Base-by-base conservation (phyloP, 768 basidiomycete species). In the Russula earlei region DNA sequence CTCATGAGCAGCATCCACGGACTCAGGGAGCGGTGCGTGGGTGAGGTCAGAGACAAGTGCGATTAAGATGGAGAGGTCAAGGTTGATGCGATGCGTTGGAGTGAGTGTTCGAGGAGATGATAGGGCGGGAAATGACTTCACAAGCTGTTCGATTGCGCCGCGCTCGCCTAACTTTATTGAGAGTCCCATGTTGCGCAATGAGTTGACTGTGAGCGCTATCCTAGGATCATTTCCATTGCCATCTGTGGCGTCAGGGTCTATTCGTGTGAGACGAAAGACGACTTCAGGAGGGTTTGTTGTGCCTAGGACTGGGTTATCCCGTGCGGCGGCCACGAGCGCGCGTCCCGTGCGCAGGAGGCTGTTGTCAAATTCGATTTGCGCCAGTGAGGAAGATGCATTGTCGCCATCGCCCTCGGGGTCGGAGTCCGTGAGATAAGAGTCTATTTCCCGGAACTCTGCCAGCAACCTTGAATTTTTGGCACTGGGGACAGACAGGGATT, bases 21-120 rank as follows among this genome's bases (percentile, higher is more conserved):
- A 73, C 0, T 56, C 40, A 0, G 91, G 91, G 0, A 91, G 72
- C 1, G 77, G 73, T 0, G 83, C 74, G 67, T 93, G 91, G 0
- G 87, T 85, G 49, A 90, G 80, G 59, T 91, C 89, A 11, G 87
- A 90, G 41, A 88, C 77, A 27, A 93, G 76, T 0, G 92, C 91
- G 52, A 95, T 85, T 44, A 95, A 77, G 1, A 87, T 76, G 0
- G 89, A 92, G 11, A 95, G 74, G 65, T 95, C 92, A 33, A 93
- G 77, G 61, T 91, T 88, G 68, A 95, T 75, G 46, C 75, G 71
- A 6, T 63, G 62, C 0, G 85, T 87, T 1, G 85, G 86, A 10
- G 66, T 54, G 36, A 77, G 66, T 19, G 24, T 27, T n/a, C 19
- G 48, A 37, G 55, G 9, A 29, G 52, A 36, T 36, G 49, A 24